Base-by-base conservation (phyloP, 495 filamentous ascomycete genomes). In the Corynascus novoguineensis region DNA sequence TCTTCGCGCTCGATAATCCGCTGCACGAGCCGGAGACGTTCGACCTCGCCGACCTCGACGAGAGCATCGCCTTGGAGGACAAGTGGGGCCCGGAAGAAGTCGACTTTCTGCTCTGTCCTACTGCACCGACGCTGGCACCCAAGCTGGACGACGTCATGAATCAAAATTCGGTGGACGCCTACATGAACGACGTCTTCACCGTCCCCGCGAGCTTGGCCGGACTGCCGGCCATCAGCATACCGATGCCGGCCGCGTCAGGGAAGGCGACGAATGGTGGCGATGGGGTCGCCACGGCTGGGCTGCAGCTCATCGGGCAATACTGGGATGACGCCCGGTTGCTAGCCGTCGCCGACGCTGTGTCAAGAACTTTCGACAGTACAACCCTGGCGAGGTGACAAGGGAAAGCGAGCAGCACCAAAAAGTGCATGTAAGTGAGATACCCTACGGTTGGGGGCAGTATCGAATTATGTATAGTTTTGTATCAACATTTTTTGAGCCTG, bases 191-290 rank as follows among this genome's bases (percentile, higher is more conserved):
- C 74, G 89, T 96, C 14, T 89, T 97, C 69, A 97, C 93, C 0
- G 93, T 97, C 8, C 93, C 93, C 14, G 90, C 95, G 21, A 96
- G 88, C 65, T 71, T 99, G 57, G 95, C 93, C 6, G 95, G 93
- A 3, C 74, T 99, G 32, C 93, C 93, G 11, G 89, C 92, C 17
- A 81, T 95, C 40, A 95, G 89, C 61, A 75, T 97, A 11, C 95
- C 93, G 4, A 80, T 92, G 48, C 60, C 60, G 49, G 64, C 70
- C 5, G 62, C 64, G 2, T 64, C 67, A 27, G 65, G 68, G 9
- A 55, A 67, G 5, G 50, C 61, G 5, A 68, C 70, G 12, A 62
- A 40, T 44, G 25, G 12, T 11, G 6, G 60, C 7, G 60, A 69
- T 38, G 62, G 59, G 11, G 40, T 61, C 22, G 54, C 31, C 22